Evolutionary conservation across 495 filamentous ascomycete genomes (phyloP).

Genomic region (Penicillium cataractarum): DNA sequence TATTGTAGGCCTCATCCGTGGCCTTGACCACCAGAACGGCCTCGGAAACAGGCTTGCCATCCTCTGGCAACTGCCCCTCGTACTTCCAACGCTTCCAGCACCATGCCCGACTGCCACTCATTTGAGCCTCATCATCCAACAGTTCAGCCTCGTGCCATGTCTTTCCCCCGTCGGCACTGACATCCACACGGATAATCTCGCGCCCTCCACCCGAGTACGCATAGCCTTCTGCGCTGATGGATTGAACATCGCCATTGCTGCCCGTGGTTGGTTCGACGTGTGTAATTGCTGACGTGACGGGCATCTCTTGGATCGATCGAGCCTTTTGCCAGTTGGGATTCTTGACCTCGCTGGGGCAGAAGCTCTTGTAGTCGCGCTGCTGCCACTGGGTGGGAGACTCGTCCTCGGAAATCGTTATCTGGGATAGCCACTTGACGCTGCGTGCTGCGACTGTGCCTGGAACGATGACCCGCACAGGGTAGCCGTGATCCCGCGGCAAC

Average conservation of each 20-base stretch:
- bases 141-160: constrained; percentile 10
- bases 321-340: constrained; percentile 4
- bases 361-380: constrained; percentile 12
- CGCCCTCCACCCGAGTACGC: constrained; percentile 10
- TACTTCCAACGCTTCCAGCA: constrained; percentile 9
- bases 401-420: constrained; percentile 2
- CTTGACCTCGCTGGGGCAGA: constrained; percentile 3
- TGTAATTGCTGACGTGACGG: constrained; percentile 9
- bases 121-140: not conserved
- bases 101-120: not conserved
- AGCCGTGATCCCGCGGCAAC: constrained; percentile 9
- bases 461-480: constrained; percentile 10
- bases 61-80: not conserved
- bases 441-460: constrained; percentile 3
- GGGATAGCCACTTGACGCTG: constrained; percentile 8
- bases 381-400: constrained; percentile 10
- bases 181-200: constrained; percentile 13
- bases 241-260: not conserved
- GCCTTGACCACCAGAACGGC: constrained; percentile 7
- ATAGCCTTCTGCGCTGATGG: constrained; percentile 10
- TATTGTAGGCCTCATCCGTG: constrained; percentile 8
- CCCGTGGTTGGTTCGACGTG: not conserved
- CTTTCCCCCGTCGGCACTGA: constrained; percentile 4
- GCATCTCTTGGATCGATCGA: constrained; percentile 9
- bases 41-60: not conserved